Evolutionary conservation across 345 rosid species (phyloP).

Genomic region (Lepidium africanum): DNA sequence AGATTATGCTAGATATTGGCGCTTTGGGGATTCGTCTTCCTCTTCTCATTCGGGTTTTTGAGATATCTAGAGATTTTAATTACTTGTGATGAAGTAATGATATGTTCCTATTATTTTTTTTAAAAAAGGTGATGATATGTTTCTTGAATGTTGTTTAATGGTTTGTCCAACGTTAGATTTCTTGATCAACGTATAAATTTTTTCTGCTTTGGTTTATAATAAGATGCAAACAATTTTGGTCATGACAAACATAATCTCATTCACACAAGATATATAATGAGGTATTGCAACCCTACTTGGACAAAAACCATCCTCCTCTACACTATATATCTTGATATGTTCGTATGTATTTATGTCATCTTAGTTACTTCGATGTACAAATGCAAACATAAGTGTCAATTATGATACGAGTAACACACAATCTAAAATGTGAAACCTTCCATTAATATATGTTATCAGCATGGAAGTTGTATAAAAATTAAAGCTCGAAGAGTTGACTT

Average conservation of each 20-base stretch:
- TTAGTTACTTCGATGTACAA: background rate
- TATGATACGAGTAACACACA: too few species aligned
- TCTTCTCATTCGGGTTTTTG: constrained; percentile 15
- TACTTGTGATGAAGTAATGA: background rate
- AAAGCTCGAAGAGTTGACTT: background rate
- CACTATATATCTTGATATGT: background rate
- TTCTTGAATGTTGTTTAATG: constrained; percentile 1
- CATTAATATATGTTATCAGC: too few species aligned
- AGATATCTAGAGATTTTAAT: background rate
- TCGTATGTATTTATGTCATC: background rate
- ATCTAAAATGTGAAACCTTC: too few species aligned
- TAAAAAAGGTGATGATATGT: background rate
- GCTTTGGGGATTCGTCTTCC: constrained; percentile 25
- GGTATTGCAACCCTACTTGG: background rate
- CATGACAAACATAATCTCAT: background rate
- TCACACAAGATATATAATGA: background rate
- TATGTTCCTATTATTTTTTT: background rate
- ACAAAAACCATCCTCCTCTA: background rate
- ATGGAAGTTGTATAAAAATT: too few species aligned
- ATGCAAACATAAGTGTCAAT: background rate
- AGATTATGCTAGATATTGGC: constrained; percentile 19
- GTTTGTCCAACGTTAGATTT: background rate
- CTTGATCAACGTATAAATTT: background rate
- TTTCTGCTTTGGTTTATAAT: background rate
- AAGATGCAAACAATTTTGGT: background rate